A percentile compares a stretch with the other conserved stretches of the same genome.
Conservation (phyloP, 352 stramenopile genomes). For the Globisporangium perplexum region DNA sequence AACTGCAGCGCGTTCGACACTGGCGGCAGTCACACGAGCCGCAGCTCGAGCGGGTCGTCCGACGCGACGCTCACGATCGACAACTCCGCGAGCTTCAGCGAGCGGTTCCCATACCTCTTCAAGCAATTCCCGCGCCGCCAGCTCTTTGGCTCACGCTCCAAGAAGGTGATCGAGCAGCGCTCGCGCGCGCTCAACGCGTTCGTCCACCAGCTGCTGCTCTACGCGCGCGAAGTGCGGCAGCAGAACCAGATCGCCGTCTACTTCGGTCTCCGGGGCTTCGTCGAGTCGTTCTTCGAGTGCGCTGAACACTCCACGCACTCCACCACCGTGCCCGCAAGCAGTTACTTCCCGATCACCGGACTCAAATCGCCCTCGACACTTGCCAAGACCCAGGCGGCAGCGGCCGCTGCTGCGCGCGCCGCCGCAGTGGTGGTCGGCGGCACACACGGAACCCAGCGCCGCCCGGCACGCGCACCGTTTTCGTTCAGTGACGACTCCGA, state of each 20-base stretch:
- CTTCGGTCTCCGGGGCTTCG: constrained; percentile 65
- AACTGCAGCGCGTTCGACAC: constrained; percentile 1
- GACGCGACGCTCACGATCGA: constrained; percentile 12
- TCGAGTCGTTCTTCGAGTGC: constrained; percentile 63
- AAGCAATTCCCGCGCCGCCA: constrained; percentile 61
- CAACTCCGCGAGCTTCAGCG: constrained; percentile 14
- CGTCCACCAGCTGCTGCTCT: constrained; percentile 46
- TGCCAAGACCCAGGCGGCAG: constrained; percentile 6
- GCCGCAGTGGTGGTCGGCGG: neutral
- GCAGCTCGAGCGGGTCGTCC: constrained; percentile 10
- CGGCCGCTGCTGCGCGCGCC: constrained; percentile 8
- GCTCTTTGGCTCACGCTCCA: constrained; percentile 62
- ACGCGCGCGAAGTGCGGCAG: constrained; percentile 44
- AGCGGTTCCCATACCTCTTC: constrained; percentile 56
- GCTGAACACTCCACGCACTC: constrained; percentile 18
- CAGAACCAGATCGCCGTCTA: constrained; percentile 62
- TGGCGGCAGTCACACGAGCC: constrained; percentile 4
- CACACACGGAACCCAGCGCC: neutral
- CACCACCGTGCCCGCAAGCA: neutral
- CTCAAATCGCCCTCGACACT: constrained; percentile 8
- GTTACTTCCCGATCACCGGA: constrained; percentile 1
- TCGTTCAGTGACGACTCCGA: constrained; percentile 1
- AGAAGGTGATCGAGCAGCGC: constrained; percentile 61
- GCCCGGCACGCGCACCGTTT: neutral
- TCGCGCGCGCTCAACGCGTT: constrained; percentile 56